Conservation (phyloP, 2,329 filamentous ascomycete species). For the Penicillium oxalicum region DNA sequence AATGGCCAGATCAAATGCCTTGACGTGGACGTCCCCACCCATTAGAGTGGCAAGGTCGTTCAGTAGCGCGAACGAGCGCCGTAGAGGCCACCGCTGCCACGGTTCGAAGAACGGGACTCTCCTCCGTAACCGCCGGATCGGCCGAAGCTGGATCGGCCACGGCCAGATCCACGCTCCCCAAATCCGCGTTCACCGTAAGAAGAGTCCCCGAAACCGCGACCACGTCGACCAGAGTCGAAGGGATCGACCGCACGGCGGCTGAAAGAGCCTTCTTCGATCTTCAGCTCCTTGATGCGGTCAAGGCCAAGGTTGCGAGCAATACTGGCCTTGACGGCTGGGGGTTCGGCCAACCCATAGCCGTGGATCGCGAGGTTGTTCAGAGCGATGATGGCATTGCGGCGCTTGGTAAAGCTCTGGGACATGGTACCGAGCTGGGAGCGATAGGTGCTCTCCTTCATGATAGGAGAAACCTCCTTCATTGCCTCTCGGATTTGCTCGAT, state of each 20-base stretch:
- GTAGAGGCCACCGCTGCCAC: neutral
- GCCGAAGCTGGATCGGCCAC: constrained; percentile 1
- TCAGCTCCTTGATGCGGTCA: constrained; percentile 20
- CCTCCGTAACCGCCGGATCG: neutral
- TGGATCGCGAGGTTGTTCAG: constrained; percentile 43
- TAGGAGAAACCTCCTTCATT: constrained; percentile 21
- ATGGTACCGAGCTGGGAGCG: constrained; percentile 20
- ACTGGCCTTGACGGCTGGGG: constrained; percentile 28
- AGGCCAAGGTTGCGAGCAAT: constrained; percentile 29
- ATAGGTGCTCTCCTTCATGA: constrained; percentile 27
- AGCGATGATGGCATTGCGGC: constrained; percentile 37
- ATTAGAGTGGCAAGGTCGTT: neutral
- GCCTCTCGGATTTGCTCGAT: constrained; percentile 41
- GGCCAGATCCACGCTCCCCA: constrained; percentile 1
- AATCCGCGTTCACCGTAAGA: neutral
- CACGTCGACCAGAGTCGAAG: neutral
- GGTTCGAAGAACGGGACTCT: constrained; percentile 4
- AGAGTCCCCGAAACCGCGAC: constrained; percentile 3
- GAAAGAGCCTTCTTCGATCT: constrained; percentile 6
- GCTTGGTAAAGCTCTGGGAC: constrained; percentile 25
- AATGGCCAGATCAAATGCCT: constrained; percentile 1
- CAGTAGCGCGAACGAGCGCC: constrained; percentile 9
- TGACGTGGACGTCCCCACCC: no score
- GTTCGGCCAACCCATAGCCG: constrained; percentile 43
- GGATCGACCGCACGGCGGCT: constrained; percentile 1